Evolutionary conservation across 2,329 filamentous ascomycete species (phyloP).

Genomic region (Monosporascus sp.): DNA sequence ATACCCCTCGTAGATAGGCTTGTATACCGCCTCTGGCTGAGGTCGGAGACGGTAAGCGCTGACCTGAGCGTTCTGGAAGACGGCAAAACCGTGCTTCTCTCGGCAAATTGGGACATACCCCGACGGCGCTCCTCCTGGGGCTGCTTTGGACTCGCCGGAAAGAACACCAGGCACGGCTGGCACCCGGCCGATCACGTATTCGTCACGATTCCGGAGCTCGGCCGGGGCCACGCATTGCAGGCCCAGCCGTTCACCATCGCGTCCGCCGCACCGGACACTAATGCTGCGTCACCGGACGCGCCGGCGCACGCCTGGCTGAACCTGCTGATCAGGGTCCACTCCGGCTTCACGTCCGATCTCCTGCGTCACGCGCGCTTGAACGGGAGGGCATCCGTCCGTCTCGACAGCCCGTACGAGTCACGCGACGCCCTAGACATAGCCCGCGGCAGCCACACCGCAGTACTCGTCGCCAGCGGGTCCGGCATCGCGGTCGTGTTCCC

Average conservation of each 20-base stretch:
- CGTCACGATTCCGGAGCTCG: constrained; percentile 51
- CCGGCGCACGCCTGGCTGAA: constrained; percentile 45
- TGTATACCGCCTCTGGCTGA: constrained; percentile 50
- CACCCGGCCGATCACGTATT: constrained; percentile 59
- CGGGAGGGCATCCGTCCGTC: constrained; percentile 38
- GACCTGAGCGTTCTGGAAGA: constrained; percentile 51
- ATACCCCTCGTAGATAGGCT: constrained; percentile 56
- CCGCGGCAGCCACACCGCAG: constrained; percentile 38
- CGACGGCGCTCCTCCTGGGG: constrained; percentile 1
- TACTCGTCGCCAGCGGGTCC: constrained; percentile 58
- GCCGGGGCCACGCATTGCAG: constrained; percentile 48
- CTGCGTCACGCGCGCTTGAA: constrained; percentile 44
- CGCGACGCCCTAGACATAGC: constrained; percentile 50
- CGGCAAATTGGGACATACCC: constrained; percentile 32
- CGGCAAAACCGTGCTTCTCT: constrained; percentile 47
- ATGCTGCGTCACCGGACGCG: constrained; percentile 3
- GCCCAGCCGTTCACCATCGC: constrained; percentile 64
- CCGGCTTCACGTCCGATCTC: constrained; percentile 54
- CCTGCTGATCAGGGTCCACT: constrained; percentile 54
- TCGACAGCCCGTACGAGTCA: constrained; percentile 64
- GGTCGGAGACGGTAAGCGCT: constrained; percentile 42
- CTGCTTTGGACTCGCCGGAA: constrained; percentile 11
- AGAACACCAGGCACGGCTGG: constrained; percentile 48
- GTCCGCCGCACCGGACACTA: constrained; percentile 44
- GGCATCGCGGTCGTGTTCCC: constrained; percentile 62